Base-by-base conservation (phyloP, 2,329 filamentous ascomycete genomes). In the Metarhizium guizhouense region DNA sequence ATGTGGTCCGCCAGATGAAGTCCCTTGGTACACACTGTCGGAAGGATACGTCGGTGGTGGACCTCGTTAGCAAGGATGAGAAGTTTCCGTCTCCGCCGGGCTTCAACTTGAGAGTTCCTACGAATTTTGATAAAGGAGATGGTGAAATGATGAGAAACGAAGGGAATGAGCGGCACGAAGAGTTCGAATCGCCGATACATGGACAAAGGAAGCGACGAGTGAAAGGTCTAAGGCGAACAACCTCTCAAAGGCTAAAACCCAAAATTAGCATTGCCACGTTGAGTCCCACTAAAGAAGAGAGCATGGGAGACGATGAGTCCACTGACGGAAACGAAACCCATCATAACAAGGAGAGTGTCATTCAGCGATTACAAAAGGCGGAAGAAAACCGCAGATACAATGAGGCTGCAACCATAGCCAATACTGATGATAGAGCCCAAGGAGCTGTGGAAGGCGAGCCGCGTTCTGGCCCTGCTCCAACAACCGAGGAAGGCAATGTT, bases 1-100 rank as follows among this genome's bases (percentile, higher is more conserved):
- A 85, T 51, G 74, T 86, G 11, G 80, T 85, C 47, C 73, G 76
- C 43, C 80, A 87, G 56, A 77, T 87, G 72, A 79, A 72, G 56
- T 75, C 70, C 47, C 63, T 85, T 2, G 68, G 68, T 1, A 63
- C 64, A 18, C 63, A 68, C 34, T 60, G 59, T 30, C 61, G 59
- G 14, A 63, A 59, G 18, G 60, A 65, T 14, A 45, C 54, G 11
- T 63, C 61, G 5, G 54, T 62, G 1, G 16, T 61, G 3, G 53
- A 56, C 29, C 51, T 59, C 2, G 53, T 25, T 36, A 47, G 47
- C n/a, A 58, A 56, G 29, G 54, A 56, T 13, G 52, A 51, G 7
- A 11, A 29, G 25, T 18, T 36, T 4, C 34, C 30, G 18, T 29
- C 52, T 14, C 20, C 38, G 6, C 30, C 40, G 18, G 20, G 11